phyloP scores from a whole-genome alignment of 163 green algal genomes.

The Prototheca cutis region DNA sequence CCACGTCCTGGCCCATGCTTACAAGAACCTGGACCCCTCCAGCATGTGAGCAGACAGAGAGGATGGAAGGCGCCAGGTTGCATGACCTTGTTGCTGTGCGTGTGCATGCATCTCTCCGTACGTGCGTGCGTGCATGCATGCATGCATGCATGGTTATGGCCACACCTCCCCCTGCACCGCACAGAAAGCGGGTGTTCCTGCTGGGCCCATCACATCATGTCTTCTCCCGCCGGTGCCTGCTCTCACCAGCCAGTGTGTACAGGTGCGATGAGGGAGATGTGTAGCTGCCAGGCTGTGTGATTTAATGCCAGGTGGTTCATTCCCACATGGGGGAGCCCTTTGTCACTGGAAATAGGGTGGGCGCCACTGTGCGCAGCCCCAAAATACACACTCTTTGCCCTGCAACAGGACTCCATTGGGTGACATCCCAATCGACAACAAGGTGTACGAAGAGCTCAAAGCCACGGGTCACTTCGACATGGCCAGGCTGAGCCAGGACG shows the following conservation, averaged over 20 bases:
- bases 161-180: no score
- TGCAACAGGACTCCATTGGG: neutral
- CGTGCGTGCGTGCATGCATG: no score
- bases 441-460: conserved; percentile 55
- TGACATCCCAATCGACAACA: conserved; percentile 38
- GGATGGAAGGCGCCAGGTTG: neutral
- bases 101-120: no score
- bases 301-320: no score
- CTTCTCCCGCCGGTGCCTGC: conserved; percentile 61
- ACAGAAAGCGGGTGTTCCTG: conserved; percentile 80
- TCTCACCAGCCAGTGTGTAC: conserved; percentile 32
- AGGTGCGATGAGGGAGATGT: neutral
- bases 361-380: no score
- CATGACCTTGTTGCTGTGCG: no score
- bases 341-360: no score
- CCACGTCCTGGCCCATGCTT: conserved; percentile 79
- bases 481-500: neutral
- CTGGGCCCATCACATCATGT: conserved; percentile 85
- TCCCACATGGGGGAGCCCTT: no score
- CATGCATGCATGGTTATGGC: no score
- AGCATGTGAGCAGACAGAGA: conserved; percentile 49
- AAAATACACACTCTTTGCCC: no score
- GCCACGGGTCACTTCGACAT: conserved; percentile 63
- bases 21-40: conserved; percentile 61
- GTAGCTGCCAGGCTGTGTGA: neutral